Conservation (phyloP, 2,329 filamentous ascomycete genomes). For the Colletotrichum eremochloae region DNA sequence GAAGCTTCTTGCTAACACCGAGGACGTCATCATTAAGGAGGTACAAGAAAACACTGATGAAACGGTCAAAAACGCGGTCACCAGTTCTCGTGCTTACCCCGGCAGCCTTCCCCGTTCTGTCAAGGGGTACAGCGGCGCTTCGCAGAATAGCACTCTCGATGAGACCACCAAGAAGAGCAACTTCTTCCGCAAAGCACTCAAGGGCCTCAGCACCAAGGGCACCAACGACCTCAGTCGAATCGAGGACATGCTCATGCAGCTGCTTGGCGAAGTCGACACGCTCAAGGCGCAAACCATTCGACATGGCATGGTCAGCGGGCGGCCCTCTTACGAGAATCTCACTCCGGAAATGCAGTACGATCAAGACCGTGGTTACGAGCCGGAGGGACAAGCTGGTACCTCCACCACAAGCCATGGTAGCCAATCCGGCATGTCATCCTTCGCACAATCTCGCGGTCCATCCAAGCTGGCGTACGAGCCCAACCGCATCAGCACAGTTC, state of each 20-base stretch:
- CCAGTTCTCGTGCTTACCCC: slow-evolving; percentile 88
- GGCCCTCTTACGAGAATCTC: slow-evolving; percentile 77
- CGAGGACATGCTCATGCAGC: slow-evolving; percentile 90
- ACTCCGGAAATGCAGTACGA: slow-evolving; percentile 74
- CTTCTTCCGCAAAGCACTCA: slow-evolving; percentile 93
- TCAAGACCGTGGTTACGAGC: slow-evolving; percentile 83
- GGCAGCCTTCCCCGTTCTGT: slow-evolving; percentile 72
- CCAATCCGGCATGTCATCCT: slow-evolving; percentile 82
- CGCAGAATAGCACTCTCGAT: slow-evolving; percentile 67
- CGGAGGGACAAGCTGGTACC: slow-evolving; percentile 83
- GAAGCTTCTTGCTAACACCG: slow-evolving; percentile 89
- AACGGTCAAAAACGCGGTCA: slow-evolving; percentile 84
- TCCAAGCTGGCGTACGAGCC: slow-evolving; percentile 63
- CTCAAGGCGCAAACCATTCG: slow-evolving; percentile 73
- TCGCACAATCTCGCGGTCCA: slow-evolving; percentile 64
- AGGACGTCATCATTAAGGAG: slow-evolving; percentile 87
- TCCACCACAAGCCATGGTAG: slow-evolving; percentile 76
- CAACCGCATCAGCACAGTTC: slow-evolving; percentile 88
- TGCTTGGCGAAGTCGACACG: slow-evolving; percentile 91
- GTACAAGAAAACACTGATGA: slow-evolving; percentile 91
- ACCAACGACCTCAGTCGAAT: slow-evolving; percentile 90
- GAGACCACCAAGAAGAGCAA: slow-evolving; percentile 86
- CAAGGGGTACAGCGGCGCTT: slow-evolving; percentile 60
- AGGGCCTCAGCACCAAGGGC: slow-evolving; percentile 89
- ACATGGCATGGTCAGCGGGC: slow-evolving; percentile 59